Conservation (phyloP, 176 grass and related monocot species). For the Paspalum vaginatum region DNA sequence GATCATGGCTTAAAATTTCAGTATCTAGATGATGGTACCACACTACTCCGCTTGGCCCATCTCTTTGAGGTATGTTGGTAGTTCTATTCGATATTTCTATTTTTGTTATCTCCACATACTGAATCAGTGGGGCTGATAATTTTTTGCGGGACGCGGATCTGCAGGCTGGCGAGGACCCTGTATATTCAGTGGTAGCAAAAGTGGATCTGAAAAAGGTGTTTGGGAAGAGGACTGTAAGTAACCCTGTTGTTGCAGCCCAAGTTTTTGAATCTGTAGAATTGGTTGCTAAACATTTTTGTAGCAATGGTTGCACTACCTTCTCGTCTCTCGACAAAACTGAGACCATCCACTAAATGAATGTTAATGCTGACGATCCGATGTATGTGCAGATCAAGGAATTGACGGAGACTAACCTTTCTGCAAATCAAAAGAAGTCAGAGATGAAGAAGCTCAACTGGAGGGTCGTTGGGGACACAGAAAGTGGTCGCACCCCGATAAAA, state of each 20-base stretch:
- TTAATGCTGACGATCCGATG: background rate
- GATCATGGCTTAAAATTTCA: constrained; percentile 44
- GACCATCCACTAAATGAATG: background rate
- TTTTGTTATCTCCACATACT: no score
- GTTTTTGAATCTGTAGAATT: background rate
- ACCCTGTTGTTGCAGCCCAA: background rate
- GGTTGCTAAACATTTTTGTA: background rate
- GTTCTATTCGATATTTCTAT: background rate
- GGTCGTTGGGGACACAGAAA: constrained; percentile 34
- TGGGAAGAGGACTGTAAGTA: constrained; percentile 61
- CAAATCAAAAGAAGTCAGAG: constrained; percentile 78
- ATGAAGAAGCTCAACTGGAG: constrained; percentile 79
- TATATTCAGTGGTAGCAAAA: constrained; percentile 64
- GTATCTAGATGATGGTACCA: constrained; percentile 77
- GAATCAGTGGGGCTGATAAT: constrained; percentile 8
- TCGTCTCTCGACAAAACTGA: background rate
- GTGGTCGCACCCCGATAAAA: constrained; percentile 38
- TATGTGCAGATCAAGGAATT: constrained; percentile 70
- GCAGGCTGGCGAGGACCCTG: constrained; percentile 66
- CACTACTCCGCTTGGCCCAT: constrained; percentile 81
- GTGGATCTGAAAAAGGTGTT: constrained; percentile 81
- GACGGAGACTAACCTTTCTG: constrained; percentile 73
- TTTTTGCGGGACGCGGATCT: background rate
- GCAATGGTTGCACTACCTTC: background rate
- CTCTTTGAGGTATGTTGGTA: constrained; percentile 67